Evolutionary conservation across 306 rosid species (phyloP).

Genomic region (Delonix regia): DNA sequence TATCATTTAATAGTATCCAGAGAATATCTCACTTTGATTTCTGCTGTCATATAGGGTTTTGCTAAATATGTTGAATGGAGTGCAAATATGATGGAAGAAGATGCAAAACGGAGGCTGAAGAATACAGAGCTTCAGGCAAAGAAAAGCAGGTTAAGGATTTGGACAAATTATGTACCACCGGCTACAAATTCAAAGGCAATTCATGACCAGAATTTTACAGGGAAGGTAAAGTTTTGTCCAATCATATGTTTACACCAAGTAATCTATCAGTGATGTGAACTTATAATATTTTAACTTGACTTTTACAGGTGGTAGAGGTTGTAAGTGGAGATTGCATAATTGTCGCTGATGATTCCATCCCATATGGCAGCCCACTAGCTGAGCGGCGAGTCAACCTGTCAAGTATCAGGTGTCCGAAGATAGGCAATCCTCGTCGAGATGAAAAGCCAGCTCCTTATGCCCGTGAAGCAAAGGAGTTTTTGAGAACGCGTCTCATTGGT

Average conservation of each 20-base stretch:
- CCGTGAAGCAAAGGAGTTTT: constrained; percentile 97
- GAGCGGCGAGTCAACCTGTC: constrained; percentile 97
- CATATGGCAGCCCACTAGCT: constrained; percentile 88
- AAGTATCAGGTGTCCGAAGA: constrained; percentile 96
- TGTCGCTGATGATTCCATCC: constrained; percentile 94
- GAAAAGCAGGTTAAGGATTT: constrained; percentile 72
- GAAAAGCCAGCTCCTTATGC: constrained; percentile 99
- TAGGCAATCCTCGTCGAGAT: constrained; percentile 97
- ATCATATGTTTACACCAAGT: constrained; percentile 8
- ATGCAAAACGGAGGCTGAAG: constrained; percentile 83
- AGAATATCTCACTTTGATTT: constrained; percentile 21
- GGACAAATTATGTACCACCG: constrained; percentile 95
- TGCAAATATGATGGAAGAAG: constrained; percentile 98
- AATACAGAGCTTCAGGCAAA: constrained; percentile 87
- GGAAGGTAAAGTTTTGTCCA: constrained; percentile 68
- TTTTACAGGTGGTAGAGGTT: constrained; percentile 92
- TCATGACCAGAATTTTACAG: constrained; percentile 91
- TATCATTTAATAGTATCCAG: background rate
- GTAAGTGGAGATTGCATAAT: constrained; percentile 93
- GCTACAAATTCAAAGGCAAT: constrained; percentile 94
- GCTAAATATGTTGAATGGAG: constrained; percentile 98
- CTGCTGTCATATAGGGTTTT: constrained; percentile 59
- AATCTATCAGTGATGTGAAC: background rate
- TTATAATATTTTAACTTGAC: constrained; percentile 27
- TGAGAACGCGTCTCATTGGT: constrained; percentile 91